phyloP scores from a whole-genome alignment of 1,284 basidiomycete genomes.

The Cryptococcus neoformans region DNA sequence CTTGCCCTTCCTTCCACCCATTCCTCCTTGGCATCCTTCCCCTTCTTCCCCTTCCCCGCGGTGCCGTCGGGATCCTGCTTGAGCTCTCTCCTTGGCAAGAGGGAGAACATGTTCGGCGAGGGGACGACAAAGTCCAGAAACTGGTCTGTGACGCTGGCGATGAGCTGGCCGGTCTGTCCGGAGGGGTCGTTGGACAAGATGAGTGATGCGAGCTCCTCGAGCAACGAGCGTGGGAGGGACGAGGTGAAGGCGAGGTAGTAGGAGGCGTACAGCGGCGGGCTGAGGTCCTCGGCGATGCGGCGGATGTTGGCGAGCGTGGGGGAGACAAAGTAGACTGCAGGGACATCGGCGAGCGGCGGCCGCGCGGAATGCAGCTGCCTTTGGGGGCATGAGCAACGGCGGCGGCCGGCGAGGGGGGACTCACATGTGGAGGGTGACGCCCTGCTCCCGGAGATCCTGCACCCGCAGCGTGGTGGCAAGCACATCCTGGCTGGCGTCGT shows the following conservation, averaged over 20 bases:
- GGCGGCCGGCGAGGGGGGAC: slow-evolving; percentile 27
- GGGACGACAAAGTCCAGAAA: slow-evolving; percentile 96
- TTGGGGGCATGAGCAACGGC: slow-evolving; percentile 1
- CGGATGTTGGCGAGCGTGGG: slow-evolving; percentile 83
- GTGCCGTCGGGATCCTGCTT: slow-evolving; percentile 19
- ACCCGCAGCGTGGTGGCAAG: slow-evolving; percentile 92
- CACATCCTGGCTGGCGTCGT: slow-evolving; percentile 94
- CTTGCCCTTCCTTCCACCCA: slow-evolving; percentile 50
- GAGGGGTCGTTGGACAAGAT: slow-evolving; percentile 67
- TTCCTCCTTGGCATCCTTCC: slow-evolving; percentile 26
- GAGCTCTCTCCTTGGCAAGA: slow-evolving; percentile 58
- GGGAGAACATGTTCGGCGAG: slow-evolving; percentile 89
- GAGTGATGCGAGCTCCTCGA: slow-evolving; percentile 89
- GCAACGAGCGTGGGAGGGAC: slow-evolving; percentile 75
- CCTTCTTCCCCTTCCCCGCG: slow-evolving; percentile 17
- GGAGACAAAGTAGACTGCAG: slow-evolving; percentile 94
- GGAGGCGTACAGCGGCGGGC: slow-evolving; percentile 83
- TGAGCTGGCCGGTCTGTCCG: slow-evolving; percentile 70
- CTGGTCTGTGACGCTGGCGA: slow-evolving; percentile 83
- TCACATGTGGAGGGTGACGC: slow-evolving; percentile 95
- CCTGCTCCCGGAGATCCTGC: slow-evolving; percentile 92
- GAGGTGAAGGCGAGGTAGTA: slow-evolving; percentile 96
- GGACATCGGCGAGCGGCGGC: slow-evolving; percentile 90
- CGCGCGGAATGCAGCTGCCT: slow-evolving; percentile 89
- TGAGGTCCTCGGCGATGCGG: slow-evolving; percentile 63